Conservation (phyloP, 1,284 basidiomycete genomes). For the Irpex sp. region DNA sequence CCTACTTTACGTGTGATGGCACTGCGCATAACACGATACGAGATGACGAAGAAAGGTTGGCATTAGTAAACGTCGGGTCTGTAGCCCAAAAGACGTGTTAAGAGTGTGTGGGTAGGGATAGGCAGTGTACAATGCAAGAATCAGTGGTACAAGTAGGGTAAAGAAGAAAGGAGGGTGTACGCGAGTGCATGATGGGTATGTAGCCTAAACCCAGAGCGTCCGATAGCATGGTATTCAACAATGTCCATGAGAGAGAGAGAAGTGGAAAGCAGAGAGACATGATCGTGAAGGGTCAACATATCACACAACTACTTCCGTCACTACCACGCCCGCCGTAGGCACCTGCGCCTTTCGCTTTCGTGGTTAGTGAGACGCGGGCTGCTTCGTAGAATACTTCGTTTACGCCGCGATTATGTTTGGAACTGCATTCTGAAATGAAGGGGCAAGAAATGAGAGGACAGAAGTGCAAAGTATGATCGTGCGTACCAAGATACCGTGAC, state of each 20-base stretch:
- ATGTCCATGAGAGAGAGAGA: neutral
- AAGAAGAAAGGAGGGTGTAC: neutral
- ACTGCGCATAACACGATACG: neutral
- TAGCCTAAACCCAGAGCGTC: neutral
- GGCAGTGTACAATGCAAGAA: neutral
- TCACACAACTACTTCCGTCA: constrained; percentile 27
- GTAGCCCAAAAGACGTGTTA: neutral
- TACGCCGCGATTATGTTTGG: constrained; percentile 93
- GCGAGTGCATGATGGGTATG: neutral
- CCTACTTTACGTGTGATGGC: neutral
- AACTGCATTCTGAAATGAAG: constrained; percentile 79
- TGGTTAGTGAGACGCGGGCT: constrained; percentile 77
- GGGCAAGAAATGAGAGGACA: neutral
- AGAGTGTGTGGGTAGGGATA: neutral
- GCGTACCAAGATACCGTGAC: constrained; percentile 84
- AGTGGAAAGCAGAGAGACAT: neutral
- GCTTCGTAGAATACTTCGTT: constrained; percentile 90
- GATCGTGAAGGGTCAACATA: neutral
- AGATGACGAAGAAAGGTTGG: neutral
- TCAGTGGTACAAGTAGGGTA: neutral
- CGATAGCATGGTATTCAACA: neutral
- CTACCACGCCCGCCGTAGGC: constrained; percentile 30
- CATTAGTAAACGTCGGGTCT: neutral
- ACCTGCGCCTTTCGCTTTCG: constrained; percentile 63
- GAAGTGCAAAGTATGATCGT: neutral